These are phyloP conservation scores for Pseudogymnoascus sp. DNA, from an alignment of 2,329 filamentous ascomycete species.

Conservation along the genomic window DNA sequence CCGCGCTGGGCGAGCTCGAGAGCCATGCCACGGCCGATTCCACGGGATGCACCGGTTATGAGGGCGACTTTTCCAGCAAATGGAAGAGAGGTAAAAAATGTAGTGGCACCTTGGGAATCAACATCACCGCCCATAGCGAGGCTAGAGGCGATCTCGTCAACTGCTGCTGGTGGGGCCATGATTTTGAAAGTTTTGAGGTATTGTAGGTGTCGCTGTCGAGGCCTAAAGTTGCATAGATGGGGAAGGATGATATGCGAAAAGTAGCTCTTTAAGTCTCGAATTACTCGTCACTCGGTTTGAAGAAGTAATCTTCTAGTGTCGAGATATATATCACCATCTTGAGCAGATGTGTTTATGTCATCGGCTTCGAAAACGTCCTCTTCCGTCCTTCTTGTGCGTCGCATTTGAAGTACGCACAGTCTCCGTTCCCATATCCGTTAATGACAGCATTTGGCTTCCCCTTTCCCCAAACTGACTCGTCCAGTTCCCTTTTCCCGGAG, in stretches of 20 bases:
- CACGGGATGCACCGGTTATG: slow-evolving; percentile 56
- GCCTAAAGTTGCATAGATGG: background rate
- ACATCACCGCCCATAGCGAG: background rate
- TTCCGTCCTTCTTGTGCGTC: background rate
- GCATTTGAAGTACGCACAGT: background rate
- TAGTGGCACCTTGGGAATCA: background rate
- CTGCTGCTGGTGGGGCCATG: background rate
- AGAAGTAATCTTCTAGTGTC: background rate
- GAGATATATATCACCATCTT: background rate
- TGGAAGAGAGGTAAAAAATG: slow-evolving; percentile 21
- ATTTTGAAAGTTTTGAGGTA: background rate
- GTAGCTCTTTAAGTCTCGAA: background rate
- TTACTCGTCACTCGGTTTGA: background rate
- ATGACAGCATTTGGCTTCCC: background rate
- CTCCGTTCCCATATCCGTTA: background rate
- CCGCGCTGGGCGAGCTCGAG: slow-evolving; percentile 59
- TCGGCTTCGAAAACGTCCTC: background rate
- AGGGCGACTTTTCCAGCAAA: slow-evolving; percentile 47
- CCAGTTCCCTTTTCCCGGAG: background rate
- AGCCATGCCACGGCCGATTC: slow-evolving; percentile 58
- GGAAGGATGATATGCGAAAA: background rate
- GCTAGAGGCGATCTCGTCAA: background rate
- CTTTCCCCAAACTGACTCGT: background rate
- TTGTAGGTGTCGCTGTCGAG: background rate
- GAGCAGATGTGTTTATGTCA: background rate